Percentiles rank a stretch among this genome's conserved stretches.
Evolutionary conservation across 208 protist species (phyloP).

Genomic region (Porcisia hertigi): DNA sequence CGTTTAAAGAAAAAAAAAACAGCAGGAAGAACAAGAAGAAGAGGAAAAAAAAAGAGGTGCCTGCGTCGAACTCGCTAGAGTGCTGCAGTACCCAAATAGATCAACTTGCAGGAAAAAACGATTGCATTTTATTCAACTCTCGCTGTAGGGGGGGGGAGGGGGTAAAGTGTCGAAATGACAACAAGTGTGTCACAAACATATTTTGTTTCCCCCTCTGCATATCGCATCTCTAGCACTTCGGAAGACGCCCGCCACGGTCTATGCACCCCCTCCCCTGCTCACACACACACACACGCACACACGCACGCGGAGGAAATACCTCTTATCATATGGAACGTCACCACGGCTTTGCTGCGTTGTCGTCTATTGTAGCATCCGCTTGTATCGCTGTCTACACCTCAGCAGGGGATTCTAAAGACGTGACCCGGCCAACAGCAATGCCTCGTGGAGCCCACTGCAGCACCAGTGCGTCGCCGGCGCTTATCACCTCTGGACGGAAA

Average conservation of each 20-base stretch:
- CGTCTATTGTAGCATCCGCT: background rate
- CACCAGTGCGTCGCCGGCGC: slow-evolving; percentile 51
- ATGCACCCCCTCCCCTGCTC: too few relatives aligned
- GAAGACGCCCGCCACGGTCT: background rate
- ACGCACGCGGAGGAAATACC: background rate
- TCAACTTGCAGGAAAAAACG: background rate
- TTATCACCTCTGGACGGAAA: slow-evolving; percentile 79
- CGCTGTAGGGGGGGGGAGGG: background rate
- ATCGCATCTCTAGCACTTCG: background rate
- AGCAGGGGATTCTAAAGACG: background rate
- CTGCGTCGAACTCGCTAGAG: background rate
- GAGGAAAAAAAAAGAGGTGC: background rate
- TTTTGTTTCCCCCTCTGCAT: background rate
- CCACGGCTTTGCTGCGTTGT: background rate
- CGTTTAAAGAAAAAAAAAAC: background rate
- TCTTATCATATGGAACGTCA: background rate
- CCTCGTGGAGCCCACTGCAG: slow-evolving; percentile 79
- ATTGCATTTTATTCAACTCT: background rate
- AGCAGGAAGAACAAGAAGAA: background rate
- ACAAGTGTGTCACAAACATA: background rate
- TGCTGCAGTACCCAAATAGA: background rate
- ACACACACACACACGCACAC: background rate
- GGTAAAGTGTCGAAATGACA: background rate
- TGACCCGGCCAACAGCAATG: slow-evolving; percentile 62
- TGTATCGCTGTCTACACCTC: background rate